phyloP scores from a whole-genome alignment of 306 rosid genomes.

The Datisca glomerata region DNA sequence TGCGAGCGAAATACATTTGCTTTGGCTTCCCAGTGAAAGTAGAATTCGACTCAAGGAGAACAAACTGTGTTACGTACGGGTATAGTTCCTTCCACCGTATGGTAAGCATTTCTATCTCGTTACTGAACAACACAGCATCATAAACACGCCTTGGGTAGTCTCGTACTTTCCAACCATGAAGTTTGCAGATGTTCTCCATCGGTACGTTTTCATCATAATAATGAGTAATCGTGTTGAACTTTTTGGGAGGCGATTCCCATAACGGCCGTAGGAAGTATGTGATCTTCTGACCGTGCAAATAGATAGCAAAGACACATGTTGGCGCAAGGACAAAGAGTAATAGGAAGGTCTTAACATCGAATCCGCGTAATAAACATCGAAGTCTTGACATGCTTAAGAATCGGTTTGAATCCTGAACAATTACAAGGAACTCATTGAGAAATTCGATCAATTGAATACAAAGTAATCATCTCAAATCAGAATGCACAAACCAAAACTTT shows the following conservation, averaged over 20 bases:
- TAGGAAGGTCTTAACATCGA: slow-evolving; percentile 68
- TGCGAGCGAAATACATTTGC: slow-evolving; percentile 49
- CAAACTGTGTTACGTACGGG: slow-evolving; percentile 79
- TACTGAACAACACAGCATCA: slow-evolving; percentile 94
- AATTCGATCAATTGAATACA: background rate
- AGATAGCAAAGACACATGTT: slow-evolving; percentile 52
- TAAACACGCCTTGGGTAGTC: slow-evolving; percentile 91
- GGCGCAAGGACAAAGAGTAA: slow-evolving; percentile 67
- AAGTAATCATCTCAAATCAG: background rate
- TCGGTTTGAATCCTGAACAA: slow-evolving; percentile 69
- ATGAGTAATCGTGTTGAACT: slow-evolving; percentile 75
- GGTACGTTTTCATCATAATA: slow-evolving; percentile 81
- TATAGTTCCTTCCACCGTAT: slow-evolving; percentile 88
- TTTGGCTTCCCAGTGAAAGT: slow-evolving; percentile 79
- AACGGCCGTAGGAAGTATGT: slow-evolving; percentile 93
- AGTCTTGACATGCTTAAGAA: slow-evolving; percentile 67
- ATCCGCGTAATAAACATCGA: slow-evolving; percentile 85
- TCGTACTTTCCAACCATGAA: slow-evolving; percentile 93
- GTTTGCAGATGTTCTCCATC: slow-evolving; percentile 80
- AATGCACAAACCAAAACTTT: background rate
- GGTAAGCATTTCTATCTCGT: slow-evolving; percentile 80
- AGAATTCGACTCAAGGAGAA: slow-evolving; percentile 88
- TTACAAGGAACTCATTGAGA: slow-evolving; percentile 11
- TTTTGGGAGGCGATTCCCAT: slow-evolving; percentile 91
- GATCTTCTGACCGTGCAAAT: slow-evolving; percentile 90